These are phyloP conservation scores for Poterioochromonas sp. DNA, from an alignment of 352 stramenopile genomes.

Conservation along the genomic window DNA sequence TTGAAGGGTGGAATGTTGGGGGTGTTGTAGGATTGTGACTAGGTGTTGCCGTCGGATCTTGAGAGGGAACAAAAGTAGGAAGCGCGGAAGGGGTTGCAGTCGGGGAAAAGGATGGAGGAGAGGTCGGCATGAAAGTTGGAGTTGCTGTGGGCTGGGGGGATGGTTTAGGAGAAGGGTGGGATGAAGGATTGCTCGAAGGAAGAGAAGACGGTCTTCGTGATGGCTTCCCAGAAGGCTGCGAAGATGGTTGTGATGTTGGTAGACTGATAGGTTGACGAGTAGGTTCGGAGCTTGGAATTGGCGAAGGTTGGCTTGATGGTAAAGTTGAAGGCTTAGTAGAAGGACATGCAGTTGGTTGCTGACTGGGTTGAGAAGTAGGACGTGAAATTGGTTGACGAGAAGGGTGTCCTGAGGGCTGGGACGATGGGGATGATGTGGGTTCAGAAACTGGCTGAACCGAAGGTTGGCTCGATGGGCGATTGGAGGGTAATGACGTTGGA, in stretches of 20 bases:
- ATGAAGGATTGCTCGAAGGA: background rate
- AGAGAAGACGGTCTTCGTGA: background rate
- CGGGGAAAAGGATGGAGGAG: background rate
- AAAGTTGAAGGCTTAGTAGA: too few relatives aligned
- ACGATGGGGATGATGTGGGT: background rate
- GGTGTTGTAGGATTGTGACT: constrained; percentile 2
- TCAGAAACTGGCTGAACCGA: background rate
- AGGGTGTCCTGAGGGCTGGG: constrained; percentile 4
- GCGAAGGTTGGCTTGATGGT: constrained; percentile 11
- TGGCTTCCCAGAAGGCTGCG: background rate
- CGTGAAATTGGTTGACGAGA: background rate
- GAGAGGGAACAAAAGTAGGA: background rate
- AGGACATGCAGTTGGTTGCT: constrained; percentile 12
- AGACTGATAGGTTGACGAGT: background rate
- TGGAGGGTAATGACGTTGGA: constrained; percentile 2
- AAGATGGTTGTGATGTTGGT: background rate
- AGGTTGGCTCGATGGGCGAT: background rate
- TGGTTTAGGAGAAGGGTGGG: background rate
- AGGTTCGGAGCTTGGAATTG: background rate
- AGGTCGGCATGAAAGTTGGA: background rate
- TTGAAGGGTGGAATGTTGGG: background rate
- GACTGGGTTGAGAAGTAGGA: constrained; percentile 15
- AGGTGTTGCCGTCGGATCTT: background rate
- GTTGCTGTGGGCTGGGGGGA: background rate
- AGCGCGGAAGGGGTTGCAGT: background rate